Evolutionary conservation across 768 basidiomycete species (phyloP), one percentile per base, ranked within the genome.

Genomic region (Leccinum boreale): DNA sequence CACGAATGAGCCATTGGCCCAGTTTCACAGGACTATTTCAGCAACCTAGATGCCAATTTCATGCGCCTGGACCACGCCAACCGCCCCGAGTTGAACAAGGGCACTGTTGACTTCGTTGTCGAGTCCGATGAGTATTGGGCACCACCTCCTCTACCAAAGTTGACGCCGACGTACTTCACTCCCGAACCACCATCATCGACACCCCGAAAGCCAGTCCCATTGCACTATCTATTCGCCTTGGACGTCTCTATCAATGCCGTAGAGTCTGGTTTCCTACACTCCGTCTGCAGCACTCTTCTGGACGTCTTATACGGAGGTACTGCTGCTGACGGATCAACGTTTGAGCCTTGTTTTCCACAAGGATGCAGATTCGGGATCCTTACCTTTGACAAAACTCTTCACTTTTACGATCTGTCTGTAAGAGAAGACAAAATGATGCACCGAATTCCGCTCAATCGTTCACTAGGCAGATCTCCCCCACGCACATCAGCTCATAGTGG

Each of bases 341-440:
- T 78, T 10, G 75, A 78, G 10, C 67, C 82, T 12, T 84, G 79
- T 63, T 82, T 87, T 63, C 85, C 86, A 1, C 63, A 71, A 23
- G 70, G 73, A 55, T 82, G 79, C 70, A 76, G 76, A 61, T 67
- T 98, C n/a, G 89, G 86, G 2, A 86, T 99, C 61, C 58, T 98
- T 24, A 91, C 94, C 0, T 97, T 87, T 66, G 93, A 96, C 67
- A 70, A 77, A 50, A 78, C 83, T 1, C 73, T 98, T 29, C 92
- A 97, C 63, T 95, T 97, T 70, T 92, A 93, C 73, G 85, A 95
- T 68, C 77, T 98, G 59, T 85, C 88, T 67, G 96, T 92, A 78
- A 77, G 87, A 50, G 54, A 62, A 42, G 39, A 35, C 62, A 53
- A 50, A 51, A 56, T 51, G 19, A 23, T 46, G 51, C 3, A 35